A percentile compares a stretch with the other conserved stretches of the same genome.
Evolutionary conservation across 1,139 yeast species (phyloP).

Genomic region (Candida pseudocylindracea): DNA sequence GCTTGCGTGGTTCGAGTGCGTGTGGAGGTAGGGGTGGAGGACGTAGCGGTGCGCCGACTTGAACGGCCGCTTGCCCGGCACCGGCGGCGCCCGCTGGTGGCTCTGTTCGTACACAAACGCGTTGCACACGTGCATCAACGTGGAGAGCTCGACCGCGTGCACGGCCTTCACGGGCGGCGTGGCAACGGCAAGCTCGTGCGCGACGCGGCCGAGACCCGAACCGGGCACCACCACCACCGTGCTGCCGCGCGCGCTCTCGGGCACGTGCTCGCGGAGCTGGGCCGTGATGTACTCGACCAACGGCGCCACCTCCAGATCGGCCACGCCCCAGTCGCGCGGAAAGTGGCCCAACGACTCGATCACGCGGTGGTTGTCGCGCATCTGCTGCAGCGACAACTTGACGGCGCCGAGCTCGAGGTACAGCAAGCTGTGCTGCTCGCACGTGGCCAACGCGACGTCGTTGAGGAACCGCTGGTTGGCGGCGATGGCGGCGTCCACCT

Average conservation of each 20-base stretch:
- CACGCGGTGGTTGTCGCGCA: slow-evolving; percentile 23
- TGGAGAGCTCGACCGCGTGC: slow-evolving; percentile 50
- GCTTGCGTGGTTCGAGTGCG: slow-evolving; percentile 43
- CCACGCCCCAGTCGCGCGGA: slow-evolving; percentile 46
- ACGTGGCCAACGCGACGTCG: slow-evolving; percentile 18
- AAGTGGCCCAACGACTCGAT: slow-evolving; percentile 55
- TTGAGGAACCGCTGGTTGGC: slow-evolving; percentile 22
- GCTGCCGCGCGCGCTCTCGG: slow-evolving; percentile 7
- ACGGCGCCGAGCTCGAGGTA: slow-evolving; percentile 15
- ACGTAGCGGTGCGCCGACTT: slow-evolving; percentile 1
- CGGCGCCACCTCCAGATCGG: slow-evolving; percentile 24
- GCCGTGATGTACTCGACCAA: slow-evolving; percentile 23
- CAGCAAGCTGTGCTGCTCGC: slow-evolving; percentile 15
- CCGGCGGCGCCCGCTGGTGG: not conserved
- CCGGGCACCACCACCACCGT: slow-evolving; percentile 54
- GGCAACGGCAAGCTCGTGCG: slow-evolving; percentile 31
- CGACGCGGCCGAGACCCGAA: slow-evolving; percentile 52
- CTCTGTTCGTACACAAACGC: slow-evolving; percentile 20
- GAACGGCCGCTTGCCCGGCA: too few relatives aligned
- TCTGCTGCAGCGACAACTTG: slow-evolving; percentile 3
- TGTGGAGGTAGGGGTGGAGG: slow-evolving; percentile 47
- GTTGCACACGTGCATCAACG: slow-evolving; percentile 46
- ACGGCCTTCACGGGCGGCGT: slow-evolving; percentile 15
- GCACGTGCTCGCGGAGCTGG: slow-evolving; percentile 10
- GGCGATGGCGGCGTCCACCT: slow-evolving; percentile 19